phyloP scores from a whole-genome alignment of 352 stramenopile genomes.

The Pythium oligandrum region DNA sequence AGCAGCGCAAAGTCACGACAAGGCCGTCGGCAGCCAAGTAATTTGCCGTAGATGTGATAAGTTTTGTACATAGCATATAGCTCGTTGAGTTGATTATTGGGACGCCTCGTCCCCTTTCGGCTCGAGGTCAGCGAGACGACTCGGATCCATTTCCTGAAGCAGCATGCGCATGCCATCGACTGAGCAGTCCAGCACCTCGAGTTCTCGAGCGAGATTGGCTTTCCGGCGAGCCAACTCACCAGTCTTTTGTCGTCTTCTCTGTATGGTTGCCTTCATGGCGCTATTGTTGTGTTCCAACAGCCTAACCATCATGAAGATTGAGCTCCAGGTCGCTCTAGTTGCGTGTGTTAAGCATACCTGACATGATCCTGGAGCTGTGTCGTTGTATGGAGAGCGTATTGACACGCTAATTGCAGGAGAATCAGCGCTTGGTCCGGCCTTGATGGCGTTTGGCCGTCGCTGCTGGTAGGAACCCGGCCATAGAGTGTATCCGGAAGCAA shows the following conservation, averaged over 20 bases:
- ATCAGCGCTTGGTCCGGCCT: neutral
- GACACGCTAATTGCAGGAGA: conserved; percentile 57
- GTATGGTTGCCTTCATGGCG: too few relatives aligned
- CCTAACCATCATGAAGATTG: too few relatives aligned
- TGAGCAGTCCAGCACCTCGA: conserved; percentile 24
- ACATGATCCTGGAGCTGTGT: conserved; percentile 25
- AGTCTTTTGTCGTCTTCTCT: too few relatives aligned
- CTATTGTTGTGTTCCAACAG: too few relatives aligned
- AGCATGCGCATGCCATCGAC: conserved; percentile 37
- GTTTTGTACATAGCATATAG: neutral
- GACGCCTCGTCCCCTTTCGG: conserved; percentile 1
- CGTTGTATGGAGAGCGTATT: conserved; percentile 51
- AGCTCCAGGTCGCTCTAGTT: neutral
- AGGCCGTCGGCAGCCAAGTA: conserved; percentile 5
- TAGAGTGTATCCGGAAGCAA: conserved; percentile 37
- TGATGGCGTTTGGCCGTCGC: too few relatives aligned
- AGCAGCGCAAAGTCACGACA: conserved; percentile 10
- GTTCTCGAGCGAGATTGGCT: conserved; percentile 27
- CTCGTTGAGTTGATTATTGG: neutral
- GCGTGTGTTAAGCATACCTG: conserved; percentile 15
- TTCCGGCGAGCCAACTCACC: conserved; percentile 9
- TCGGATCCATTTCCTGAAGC: conserved; percentile 34
- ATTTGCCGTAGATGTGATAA: neutral
- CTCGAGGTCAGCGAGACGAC: conserved; percentile 13
- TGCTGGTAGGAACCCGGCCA: neutral